Conservation (phyloP, 176 grass and related monocot species). For the Poa annua region DNA sequence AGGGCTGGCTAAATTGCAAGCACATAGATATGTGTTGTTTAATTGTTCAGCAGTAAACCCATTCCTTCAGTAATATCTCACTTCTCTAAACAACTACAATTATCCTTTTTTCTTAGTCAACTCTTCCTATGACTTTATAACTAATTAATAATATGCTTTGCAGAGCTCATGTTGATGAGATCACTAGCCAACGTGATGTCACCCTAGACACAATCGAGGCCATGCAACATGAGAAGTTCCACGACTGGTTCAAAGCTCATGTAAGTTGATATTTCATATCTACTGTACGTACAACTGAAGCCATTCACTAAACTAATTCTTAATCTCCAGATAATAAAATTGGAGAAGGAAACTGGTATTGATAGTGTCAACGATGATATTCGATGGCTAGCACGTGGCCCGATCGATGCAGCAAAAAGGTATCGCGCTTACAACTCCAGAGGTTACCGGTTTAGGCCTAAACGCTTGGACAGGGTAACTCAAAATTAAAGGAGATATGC, state of each 20-base stretch:
- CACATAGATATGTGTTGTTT: background rate
- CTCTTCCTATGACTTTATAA: background rate
- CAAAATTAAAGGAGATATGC: too few species aligned
- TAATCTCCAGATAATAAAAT: background rate
- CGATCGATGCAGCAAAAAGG: background rate
- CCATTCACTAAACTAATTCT: background rate
- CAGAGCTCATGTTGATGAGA: constrained; percentile 25
- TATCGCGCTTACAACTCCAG: background rate
- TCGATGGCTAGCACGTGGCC: background rate
- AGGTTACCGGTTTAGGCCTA: background rate
- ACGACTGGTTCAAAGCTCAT: constrained; percentile 25
- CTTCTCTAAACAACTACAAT: background rate
- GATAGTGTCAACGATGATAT: background rate
- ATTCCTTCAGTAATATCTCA: constrained; percentile 13
- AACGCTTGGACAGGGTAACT: background rate
- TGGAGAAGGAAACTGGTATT: background rate
- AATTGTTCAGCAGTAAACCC: background rate
- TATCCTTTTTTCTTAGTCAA: background rate
- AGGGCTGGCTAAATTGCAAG: background rate
- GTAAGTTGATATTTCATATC: constrained; percentile 1
- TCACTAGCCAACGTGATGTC: background rate
- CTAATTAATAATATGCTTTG: background rate
- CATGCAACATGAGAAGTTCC: constrained; percentile 18
- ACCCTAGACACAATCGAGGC: background rate
- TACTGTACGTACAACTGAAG: background rate